Base-by-base conservation (phyloP, 169 alveolate genomes). In the Toxoplasma gondii region DNA sequence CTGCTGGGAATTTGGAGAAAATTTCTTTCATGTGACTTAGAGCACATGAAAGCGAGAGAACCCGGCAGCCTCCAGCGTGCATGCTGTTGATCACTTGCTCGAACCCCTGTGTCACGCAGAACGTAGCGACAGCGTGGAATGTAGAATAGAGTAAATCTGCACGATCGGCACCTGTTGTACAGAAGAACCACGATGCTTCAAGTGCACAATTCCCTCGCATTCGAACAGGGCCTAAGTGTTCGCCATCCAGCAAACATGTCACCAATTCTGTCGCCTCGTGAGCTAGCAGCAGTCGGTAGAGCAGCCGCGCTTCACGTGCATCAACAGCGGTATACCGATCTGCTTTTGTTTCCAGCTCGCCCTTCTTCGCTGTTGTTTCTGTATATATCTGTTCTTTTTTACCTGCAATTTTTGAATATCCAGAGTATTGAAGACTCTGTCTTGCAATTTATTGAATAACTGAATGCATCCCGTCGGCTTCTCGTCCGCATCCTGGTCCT, bases 31-130 rank as follows among this genome's bases (percentile, higher is more conserved):
- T 24, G 90, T 82, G 67, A 19, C 49, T 82, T 34, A 82, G 31
- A 9, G 90, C 58, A 49, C 90, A 82, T 5, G 90, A 82, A 70
- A 82, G 90, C 38, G 90, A 82, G 38, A 82, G 70, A 41, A 36
- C 67, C 27, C 90, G 90, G 67, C 90, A 43, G n/a, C 90, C 90
- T 17, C 67, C 90, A n/a, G 34, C 90, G 67, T 82, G 41, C n/a
- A 41, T 64, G 41, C 90, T 67, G 67, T 24, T 27, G 4, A 82
- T 7, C 41, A 82, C 90, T 36, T 39, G 90, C 38, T 24, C 90
- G 67, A 82, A 82, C 19, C 69, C 54, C 90, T 82, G 90, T 34
- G 70, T 22, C 10, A 22, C 58, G 12, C 58, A 49, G 58, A 49
- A 17, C 4, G 58, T 49, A 9, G 58, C 12, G 58, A 27, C 36